Conservation (phyloP, 495 filamentous ascomycete genomes). For the Hypoxylon lienhwacheense region DNA sequence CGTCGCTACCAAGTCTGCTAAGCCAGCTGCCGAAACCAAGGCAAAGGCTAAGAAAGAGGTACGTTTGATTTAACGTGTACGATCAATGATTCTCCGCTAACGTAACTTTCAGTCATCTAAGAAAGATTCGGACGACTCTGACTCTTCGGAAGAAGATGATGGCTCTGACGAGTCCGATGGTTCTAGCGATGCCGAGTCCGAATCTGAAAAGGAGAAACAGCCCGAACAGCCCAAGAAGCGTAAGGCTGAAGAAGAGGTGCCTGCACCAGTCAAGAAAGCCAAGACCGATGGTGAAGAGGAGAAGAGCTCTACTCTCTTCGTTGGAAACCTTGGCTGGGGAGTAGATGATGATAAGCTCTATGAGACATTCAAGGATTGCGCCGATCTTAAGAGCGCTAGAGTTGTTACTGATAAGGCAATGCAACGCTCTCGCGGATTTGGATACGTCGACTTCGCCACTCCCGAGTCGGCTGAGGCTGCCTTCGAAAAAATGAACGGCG, state of each 20-base stretch:
- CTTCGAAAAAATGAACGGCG: slow-evolving; percentile 74
- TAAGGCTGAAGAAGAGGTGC: slow-evolving; percentile 72
- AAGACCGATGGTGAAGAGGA: slow-evolving; percentile 65
- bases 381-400: slow-evolving; percentile 71
- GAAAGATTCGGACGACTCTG: slow-evolving; percentile 49
- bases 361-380: slow-evolving; percentile 82
- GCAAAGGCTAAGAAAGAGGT: slow-evolving; percentile 52
- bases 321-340: slow-evolving; percentile 94
- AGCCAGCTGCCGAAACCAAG: slow-evolving; percentile 47
- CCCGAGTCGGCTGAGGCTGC: slow-evolving; percentile 73
- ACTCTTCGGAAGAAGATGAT: slow-evolving; percentile 48
- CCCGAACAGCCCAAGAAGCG: slow-evolving; percentile 78
- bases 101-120: slow-evolving; percentile 18
- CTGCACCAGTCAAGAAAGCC: slow-evolving; percentile 72
- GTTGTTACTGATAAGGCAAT: slow-evolving; percentile 82
- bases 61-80: slow-evolving; percentile 10
- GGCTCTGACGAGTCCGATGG: slow-evolving; percentile 42
- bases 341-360: slow-evolving; percentile 89
- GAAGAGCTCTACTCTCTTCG: slow-evolving; percentile 72
- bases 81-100: slow-evolving; percentile 2
- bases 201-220: slow-evolving; percentile 54
- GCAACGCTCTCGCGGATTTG: slow-evolving; percentile 91
- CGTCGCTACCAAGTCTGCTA: slow-evolving; percentile 23
- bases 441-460: slow-evolving; percentile 88
- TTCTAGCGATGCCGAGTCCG: slow-evolving; percentile 48